Evolutionary conservation across 768 basidiomycete genomes (phyloP).

Genomic region (Termitomyces sp.): DNA sequence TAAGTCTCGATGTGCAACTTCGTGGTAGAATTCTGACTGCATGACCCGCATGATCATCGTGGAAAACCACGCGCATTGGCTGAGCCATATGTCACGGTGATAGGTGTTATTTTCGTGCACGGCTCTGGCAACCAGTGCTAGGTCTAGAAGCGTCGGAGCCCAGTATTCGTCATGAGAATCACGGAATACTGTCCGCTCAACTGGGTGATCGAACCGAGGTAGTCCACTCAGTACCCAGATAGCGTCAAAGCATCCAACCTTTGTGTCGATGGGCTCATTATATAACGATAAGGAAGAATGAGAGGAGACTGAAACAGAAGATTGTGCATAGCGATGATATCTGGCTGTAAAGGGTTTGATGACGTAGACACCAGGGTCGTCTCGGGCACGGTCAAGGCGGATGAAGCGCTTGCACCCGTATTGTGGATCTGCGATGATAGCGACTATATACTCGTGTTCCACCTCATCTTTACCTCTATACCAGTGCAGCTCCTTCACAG

Average conservation of each 20-base stretch:
- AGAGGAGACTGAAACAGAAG: slow-evolving; percentile 3
- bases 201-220: slow-evolving; percentile 4
- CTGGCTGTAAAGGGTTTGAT: neutral
- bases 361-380: slow-evolving; percentile 3
- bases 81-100: slow-evolving; percentile 1
- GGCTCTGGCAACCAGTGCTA: slow-evolving; percentile 9
- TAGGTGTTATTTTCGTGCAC: slow-evolving; percentile 12
- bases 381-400: slow-evolving; percentile 8
- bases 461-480: slow-evolving; percentile 3
- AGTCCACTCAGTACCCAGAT: slow-evolving; percentile 10
- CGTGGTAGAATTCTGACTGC: slow-evolving; percentile 10
- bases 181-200: slow-evolving; percentile 9
- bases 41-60: slow-evolving; percentile 8
- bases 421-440: slow-evolving; percentile 9
- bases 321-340: neutral
- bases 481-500: slow-evolving; percentile 10
- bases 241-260: neutral
- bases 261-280: neutral
- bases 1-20: slow-evolving; percentile 7
- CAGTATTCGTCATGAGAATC: neutral
- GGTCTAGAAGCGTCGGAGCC: slow-evolving; percentile 10
- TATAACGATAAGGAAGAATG: slow-evolving; percentile 7
- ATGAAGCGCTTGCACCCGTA: slow-evolving; percentile 7
- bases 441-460: slow-evolving; percentile 12
- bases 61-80: slow-evolving; percentile 13